These are phyloP conservation scores for Coemansia sp. DNA, from an alignment of 192 early-diverging fungal species.

Conservation along the genomic window DNA sequence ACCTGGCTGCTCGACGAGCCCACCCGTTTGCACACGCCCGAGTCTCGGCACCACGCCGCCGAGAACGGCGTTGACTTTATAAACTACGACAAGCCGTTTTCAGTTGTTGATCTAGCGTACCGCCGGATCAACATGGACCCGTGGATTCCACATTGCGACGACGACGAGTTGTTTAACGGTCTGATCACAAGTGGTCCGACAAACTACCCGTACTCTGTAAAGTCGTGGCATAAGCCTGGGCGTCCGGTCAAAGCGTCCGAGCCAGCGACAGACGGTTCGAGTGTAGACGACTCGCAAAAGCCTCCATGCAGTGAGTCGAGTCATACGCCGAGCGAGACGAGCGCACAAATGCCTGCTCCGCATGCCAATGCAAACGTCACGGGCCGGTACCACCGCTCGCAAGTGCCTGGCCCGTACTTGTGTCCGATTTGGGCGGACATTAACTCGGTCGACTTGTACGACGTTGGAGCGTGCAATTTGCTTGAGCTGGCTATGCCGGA, in stretches of 20 bases:
- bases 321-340: slow-evolving; percentile 31
- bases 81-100: slow-evolving; percentile 49
- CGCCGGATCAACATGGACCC: slow-evolving; percentile 50
- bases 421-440: slow-evolving; percentile 55
- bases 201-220: slow-evolving; percentile 46
- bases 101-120: slow-evolving; percentile 45
- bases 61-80: slow-evolving; percentile 17
- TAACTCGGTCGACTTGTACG: slow-evolving; percentile 48
- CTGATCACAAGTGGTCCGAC: slow-evolving; percentile 14
- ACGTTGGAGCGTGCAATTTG: slow-evolving; percentile 46
- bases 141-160: slow-evolving; percentile 39
- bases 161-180: slow-evolving; percentile 10
- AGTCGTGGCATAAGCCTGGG: slow-evolving; percentile 31
- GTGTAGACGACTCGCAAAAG: neutral
- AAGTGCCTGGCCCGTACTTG: slow-evolving; percentile 44
- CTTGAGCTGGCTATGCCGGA: slow-evolving; percentile 47
- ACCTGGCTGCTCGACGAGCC: slow-evolving; percentile 46
- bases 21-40: slow-evolving; percentile 18
- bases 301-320: neutral
- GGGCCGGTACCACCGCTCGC: slow-evolving; percentile 44
- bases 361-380: slow-evolving; percentile 43
- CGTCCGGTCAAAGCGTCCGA: neutral
- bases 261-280: neutral
- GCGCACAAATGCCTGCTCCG: slow-evolving; percentile 15
- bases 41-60: slow-evolving; percentile 13